Conservation (phyloP, 345 rosid species). For the Gossypium turneri region DNA sequence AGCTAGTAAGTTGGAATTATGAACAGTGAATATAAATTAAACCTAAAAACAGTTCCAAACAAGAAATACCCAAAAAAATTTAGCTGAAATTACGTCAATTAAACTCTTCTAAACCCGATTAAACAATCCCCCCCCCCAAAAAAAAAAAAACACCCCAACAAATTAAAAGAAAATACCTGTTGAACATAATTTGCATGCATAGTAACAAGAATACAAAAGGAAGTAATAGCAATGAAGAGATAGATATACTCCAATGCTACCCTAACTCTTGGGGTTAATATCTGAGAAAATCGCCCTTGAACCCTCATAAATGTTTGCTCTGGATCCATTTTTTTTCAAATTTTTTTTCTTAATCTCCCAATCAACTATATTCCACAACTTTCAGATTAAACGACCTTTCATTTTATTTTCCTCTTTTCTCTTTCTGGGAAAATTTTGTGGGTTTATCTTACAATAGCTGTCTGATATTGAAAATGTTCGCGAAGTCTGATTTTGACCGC, state of each 20-base stretch:
- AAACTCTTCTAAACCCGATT: background rate
- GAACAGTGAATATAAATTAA: background rate
- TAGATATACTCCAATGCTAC: constrained; percentile 79
- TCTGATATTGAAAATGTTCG: background rate
- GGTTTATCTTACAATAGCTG: background rate
- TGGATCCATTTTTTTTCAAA: constrained; percentile 64
- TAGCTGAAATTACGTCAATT: background rate
- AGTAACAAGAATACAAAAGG: constrained; percentile 86
- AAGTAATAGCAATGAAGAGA: constrained; percentile 73
- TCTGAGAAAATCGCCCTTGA: constrained; percentile 82
- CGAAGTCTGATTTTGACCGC: background rate
- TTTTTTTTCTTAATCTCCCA: background rate
- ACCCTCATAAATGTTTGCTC: constrained; percentile 88
- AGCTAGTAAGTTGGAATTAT: background rate
- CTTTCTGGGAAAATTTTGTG: background rate
- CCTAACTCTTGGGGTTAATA: constrained; percentile 72
- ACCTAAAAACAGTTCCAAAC: background rate
- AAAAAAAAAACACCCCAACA: background rate
- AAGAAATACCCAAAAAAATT: background rate
- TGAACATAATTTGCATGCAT: constrained; percentile 99
- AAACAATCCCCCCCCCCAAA: background rate
- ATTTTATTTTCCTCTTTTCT: background rate
- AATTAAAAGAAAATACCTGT: constrained; percentile 44
- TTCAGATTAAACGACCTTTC: background rate
- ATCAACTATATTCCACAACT: background rate